Evolutionary conservation across 169 alveolate genomes (phyloP).

Genomic region (Eimeria falciformis): DNA sequence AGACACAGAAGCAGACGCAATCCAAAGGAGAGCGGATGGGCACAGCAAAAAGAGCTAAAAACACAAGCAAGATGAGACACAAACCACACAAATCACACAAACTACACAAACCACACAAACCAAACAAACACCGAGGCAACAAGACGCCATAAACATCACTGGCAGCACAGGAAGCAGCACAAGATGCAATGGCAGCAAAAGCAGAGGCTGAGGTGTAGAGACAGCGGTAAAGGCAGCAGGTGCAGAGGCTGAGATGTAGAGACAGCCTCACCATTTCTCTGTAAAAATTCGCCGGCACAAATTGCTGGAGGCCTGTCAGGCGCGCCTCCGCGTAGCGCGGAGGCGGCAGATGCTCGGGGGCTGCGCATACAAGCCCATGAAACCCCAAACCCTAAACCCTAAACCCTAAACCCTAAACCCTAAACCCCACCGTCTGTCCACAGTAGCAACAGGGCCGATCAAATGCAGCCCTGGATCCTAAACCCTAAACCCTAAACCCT

Average conservation of each 20-base stretch:
- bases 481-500: too few species aligned
- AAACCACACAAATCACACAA: too few species aligned
- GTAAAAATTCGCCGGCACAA: constrained; percentile 83
- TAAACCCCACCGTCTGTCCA: too few species aligned
- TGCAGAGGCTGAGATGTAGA: not conserved
- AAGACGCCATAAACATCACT: too few species aligned
- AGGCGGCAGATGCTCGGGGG: constrained; percentile 85
- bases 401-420: too few species aligned
- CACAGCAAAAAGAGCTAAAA: too few species aligned
- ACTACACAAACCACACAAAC: not conserved
- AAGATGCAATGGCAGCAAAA: constrained; percentile 4
- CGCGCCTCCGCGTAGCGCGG: constrained; percentile 81
- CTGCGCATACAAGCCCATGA: constrained; percentile 71
- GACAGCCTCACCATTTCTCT: constrained; percentile 81
- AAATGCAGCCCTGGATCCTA: too few species aligned
- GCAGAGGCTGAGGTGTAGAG: not conserved
- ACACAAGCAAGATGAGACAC: too few species aligned
- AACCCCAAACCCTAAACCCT: constrained; percentile 1
- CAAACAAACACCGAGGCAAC: too few species aligned
- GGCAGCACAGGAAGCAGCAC: not conserved
- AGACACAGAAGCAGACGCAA: too few species aligned
- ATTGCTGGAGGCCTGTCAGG: constrained; percentile 77
- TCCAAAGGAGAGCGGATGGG: too few species aligned
- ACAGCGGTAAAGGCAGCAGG: not conserved
- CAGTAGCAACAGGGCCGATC: too few species aligned